Conservation (phyloP, 345 rosid genomes). For the Salix udensis region DNA sequence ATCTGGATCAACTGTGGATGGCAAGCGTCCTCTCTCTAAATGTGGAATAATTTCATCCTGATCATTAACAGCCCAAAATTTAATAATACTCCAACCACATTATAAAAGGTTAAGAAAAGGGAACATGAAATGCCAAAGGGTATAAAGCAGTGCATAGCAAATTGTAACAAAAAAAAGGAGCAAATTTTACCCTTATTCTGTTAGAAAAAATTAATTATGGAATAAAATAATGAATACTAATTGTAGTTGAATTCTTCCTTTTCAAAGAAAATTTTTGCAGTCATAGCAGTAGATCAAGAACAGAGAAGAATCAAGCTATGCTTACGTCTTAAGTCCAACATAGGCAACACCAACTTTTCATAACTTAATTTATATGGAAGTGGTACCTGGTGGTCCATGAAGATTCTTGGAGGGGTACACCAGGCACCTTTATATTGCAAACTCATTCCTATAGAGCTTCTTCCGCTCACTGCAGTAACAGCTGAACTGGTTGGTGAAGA, state of each 20-base stretch:
- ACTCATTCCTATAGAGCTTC: conserved; percentile 82
- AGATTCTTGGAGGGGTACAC: conserved; percentile 97
- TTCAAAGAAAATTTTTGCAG: neutral
- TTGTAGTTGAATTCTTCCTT: neutral
- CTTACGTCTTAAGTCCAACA: conserved; percentile 8
- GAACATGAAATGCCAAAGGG: neutral
- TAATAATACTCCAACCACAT: neutral
- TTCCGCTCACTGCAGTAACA: conserved; percentile 73
- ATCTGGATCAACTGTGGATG: conserved; percentile 83
- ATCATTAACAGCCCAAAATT: neutral
- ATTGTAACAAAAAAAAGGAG: neutral
- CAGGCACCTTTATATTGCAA: conserved; percentile 83
- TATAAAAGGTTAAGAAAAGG: neutral
- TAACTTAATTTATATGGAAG: neutral
- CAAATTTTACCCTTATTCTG: neutral
- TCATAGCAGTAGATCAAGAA: neutral
- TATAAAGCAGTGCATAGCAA: neutral
- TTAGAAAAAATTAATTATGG: neutral
- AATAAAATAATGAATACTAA: neutral
- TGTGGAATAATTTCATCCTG: conserved; percentile 93
- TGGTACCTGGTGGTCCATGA: conserved; percentile 86
- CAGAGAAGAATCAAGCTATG: neutral
- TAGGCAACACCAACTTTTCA: conserved; percentile 22
- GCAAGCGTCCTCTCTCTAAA: conserved; percentile 71
- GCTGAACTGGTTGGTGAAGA: conserved; percentile 85